Conservation (phyloP, 2,329 filamentous ascomycete species). For the Pyrenophora tritici-repentis region DNA sequence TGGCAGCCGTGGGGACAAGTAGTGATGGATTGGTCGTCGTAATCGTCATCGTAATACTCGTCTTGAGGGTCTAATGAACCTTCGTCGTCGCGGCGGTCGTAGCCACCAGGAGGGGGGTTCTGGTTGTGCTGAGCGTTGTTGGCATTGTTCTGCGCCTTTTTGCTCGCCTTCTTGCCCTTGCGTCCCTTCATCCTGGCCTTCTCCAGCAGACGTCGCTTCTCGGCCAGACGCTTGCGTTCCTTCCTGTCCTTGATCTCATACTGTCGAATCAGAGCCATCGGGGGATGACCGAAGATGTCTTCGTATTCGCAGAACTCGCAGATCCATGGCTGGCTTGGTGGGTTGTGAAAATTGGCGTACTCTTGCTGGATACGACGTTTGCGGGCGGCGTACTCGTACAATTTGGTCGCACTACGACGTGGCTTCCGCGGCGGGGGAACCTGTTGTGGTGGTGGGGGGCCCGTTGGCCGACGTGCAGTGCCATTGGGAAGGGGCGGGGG, state of each 20-base stretch:
- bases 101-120: constrained; percentile 35
- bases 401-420: constrained; percentile 66
- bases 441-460: constrained; percentile 47
- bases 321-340: constrained; percentile 86
- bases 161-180: constrained; percentile 83
- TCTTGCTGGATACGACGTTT: constrained; percentile 78
- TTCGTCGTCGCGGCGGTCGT: constrained; percentile 41
- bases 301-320: constrained; percentile 99
- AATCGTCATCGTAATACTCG: constrained; percentile 47
- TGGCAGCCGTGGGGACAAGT: constrained; percentile 42
- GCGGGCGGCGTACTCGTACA: constrained; percentile 75
- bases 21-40: constrained; percentile 34
- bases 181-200: constrained; percentile 93
- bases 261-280: constrained; percentile 80
- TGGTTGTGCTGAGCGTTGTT: constrained; percentile 40
- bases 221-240: constrained; percentile 80
- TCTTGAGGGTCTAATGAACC: constrained; percentile 39
- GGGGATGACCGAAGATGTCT: constrained; percentile 86
- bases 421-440: constrained; percentile 63
- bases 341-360: constrained; percentile 75
- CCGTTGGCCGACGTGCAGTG: constrained; percentile 44
- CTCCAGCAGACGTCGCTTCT: constrained; percentile 81
- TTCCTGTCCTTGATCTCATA: constrained; percentile 95
- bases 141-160: constrained; percentile 55
- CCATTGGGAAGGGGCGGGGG: constrained; percentile 30